Base-by-base conservation (phyloP, 371 early-diverging fungal genomes). In the Cokeromyces recurvatus region DNA sequence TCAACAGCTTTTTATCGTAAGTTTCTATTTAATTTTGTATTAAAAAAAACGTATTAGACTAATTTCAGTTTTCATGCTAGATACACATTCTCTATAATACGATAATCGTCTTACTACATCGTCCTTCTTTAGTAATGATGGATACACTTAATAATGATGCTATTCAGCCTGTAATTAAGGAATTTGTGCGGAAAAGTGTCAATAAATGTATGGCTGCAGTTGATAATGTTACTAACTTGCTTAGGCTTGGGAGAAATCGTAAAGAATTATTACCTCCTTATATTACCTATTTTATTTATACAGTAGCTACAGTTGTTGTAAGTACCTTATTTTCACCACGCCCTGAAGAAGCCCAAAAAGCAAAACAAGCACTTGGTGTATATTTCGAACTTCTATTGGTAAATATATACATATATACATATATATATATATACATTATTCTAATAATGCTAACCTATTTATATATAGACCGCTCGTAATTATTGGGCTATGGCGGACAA, bases 401-500 rank as follows among this genome's bases (percentile, higher is more conserved):
- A n/a, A n/a, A n/a, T n/a, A n/a, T n/a, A n/a, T n/a, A n/a, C n/a
- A n/a, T n/a, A n/a, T n/a, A n/a, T n/a, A n/a, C n/a, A n/a, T n/a
- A n/a, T n/a, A n/a, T n/a, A n/a, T n/a, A n/a, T n/a, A n/a, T n/a
- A n/a, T n/a, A n/a, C n/a, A n/a, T n/a, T n/a, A n/a, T n/a, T n/a
- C n/a, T n/a, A n/a, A n/a, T n/a, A n/a, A n/a, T n/a, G n/a, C n/a
- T n/a, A n/a, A n/a, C n/a, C n/a, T n/a, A n/a, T n/a, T n/a, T n/a
- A n/a, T n/a, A n/a, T n/a, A n/a, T n/a, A n/a, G n/a, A n/a, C n/a
- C n/a, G n/a, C n/a, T n/a, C 66, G 67, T 40, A 35, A 61, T 7
- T 68, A 70, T 24, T 79, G 80, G 80, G 71, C 80, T 0, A 77
- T 75, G 71, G 71, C 80, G 2, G 80, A 79, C 47, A 73, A 76